Percentiles rank a stretch among this genome's conserved stretches.
Conservation (phyloP, 495 filamentous ascomycete genomes). For the Hypoxylon perforatum region DNA sequence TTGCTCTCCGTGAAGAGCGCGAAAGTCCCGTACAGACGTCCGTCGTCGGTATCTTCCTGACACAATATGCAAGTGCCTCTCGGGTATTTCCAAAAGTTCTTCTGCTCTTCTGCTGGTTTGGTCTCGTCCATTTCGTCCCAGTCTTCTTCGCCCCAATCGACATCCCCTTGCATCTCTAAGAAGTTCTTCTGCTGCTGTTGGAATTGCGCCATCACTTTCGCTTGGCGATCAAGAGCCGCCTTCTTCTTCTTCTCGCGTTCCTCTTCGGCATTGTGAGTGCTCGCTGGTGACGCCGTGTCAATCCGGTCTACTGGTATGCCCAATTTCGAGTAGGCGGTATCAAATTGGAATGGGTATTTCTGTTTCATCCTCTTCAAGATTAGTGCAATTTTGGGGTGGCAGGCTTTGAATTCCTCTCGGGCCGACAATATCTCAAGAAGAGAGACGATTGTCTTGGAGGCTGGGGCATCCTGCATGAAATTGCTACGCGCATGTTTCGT, state of each 20-base stretch:
- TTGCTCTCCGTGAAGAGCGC: conserved; percentile 87
- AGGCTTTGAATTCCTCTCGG: conserved; percentile 78
- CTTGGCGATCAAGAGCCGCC: conserved; percentile 87
- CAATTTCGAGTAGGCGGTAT: conserved; percentile 63
- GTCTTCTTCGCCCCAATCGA: conserved; percentile 86
- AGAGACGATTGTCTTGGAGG: conserved; percentile 74
- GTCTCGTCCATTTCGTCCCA: conserved; percentile 69
- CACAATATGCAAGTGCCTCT: conserved; percentile 94
- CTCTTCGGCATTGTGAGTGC: conserved; percentile 66
- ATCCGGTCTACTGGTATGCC: conserved; percentile 65
- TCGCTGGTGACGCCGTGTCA: conserved; percentile 64
- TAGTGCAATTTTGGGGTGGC: conserved; percentile 84
- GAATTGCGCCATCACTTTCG: conserved; percentile 94
- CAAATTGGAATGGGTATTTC: conserved; percentile 76
- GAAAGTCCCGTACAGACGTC: conserved; percentile 89
- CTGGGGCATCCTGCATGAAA: conserved; percentile 59
- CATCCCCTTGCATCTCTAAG: conserved; percentile 81
- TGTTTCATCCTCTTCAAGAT: conserved; percentile 90
- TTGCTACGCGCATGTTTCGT: conserved; percentile 67
- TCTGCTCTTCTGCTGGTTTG: conserved; percentile 67
- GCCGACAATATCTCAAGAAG: conserved; percentile 78
- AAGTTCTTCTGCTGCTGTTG: conserved; percentile 97
- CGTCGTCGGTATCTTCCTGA: conserved; percentile 94
- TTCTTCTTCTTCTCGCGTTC: conserved; percentile 88
- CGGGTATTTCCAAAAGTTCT: conserved; percentile 92